A percentile compares a stretch with the other conserved stretches of the same genome.
Evolutionary conservation across 2,329 filamentous ascomycete species (phyloP).

Genomic region (Xylariaceae sp.): DNA sequence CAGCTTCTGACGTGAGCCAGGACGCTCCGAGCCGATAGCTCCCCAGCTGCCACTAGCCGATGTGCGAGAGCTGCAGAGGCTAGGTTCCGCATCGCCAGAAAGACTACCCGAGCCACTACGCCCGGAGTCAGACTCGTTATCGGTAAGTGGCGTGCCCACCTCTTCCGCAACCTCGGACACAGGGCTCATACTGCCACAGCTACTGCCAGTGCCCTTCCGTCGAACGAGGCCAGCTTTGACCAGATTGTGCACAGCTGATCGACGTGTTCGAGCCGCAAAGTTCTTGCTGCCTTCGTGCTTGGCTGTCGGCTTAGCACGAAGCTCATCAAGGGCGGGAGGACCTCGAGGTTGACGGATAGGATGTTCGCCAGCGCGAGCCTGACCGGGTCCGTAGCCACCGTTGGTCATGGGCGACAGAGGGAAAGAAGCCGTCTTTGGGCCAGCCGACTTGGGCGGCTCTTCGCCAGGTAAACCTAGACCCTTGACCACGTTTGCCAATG

Average conservation of each 20-base stretch:
- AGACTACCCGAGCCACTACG: slow-evolving; percentile 76
- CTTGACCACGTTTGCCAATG: slow-evolving; percentile 59
- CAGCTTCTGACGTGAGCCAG: slow-evolving; percentile 64
- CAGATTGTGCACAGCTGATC: slow-evolving; percentile 86
- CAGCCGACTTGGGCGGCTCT: slow-evolving; percentile 55
- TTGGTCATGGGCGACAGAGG: slow-evolving; percentile 70
- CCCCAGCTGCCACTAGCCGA: slow-evolving; percentile 69
- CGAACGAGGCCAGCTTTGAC: slow-evolving; percentile 86
- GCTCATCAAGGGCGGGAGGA: slow-evolving; percentile 86
- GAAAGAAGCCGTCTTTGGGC: slow-evolving; percentile 74
- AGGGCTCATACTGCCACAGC: slow-evolving; percentile 77
- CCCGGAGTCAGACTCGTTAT: slow-evolving; percentile 70
- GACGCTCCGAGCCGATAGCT: slow-evolving; percentile 83
- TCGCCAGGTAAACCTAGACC: slow-evolving; percentile 42
- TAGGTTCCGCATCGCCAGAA: slow-evolving; percentile 66
- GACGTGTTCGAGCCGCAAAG: slow-evolving; percentile 87
- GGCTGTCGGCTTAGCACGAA: slow-evolving; percentile 82
- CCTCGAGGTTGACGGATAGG: slow-evolving; percentile 89
- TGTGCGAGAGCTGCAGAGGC: slow-evolving; percentile 70
- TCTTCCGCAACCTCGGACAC: slow-evolving; percentile 75
- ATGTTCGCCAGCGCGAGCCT: slow-evolving; percentile 90
- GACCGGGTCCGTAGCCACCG: slow-evolving; percentile 87
- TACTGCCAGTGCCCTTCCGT: slow-evolving; percentile 69
- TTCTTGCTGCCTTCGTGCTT: slow-evolving; percentile 97
- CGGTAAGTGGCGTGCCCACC: slow-evolving; percentile 63